Base-by-base conservation (phyloP, 495 filamentous ascomycete species). In the Penicillium daleae region DNA sequence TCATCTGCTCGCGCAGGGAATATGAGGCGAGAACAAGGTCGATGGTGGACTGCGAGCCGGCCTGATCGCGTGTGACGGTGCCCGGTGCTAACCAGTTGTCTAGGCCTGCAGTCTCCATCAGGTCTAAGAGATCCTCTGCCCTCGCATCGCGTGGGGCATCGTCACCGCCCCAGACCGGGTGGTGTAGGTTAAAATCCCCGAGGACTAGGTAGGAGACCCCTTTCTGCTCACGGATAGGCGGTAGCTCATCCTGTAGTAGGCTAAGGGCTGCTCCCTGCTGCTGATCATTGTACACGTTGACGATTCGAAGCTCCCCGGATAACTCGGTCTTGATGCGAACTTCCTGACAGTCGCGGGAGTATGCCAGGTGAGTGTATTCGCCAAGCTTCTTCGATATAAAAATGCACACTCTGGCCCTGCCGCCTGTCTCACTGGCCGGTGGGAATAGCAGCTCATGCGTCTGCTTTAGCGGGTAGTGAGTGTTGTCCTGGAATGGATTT, bases 181-280 rank as follows among this genome's bases (percentile, higher is more conserved):
- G 53, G 35, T 70, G 57, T 15, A 68, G 55, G 37, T 74, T 74
- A n/a, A 71, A 68, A 54, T 74, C 69, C 19, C 66, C 67, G 1
- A 74, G 6, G 4, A 74, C 19, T 6, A 71, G 40, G 48, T 59
- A 46, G 6, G 24, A 61, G 35, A 49, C 31, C 10, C 42, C 42
- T 13, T 61, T 55, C 2, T 48, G 17, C 2, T 53, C 42, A 0
- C 44, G n/a, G 3, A 37, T 19, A n/a, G 46, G 57, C 13, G 60
- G 37, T 10, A 48, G 12, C 9, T 0, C 10, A 2, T 26, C 21
- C 17, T 29, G 24, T 37, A 54, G 55, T 8, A 12, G 15, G 1
- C 7, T 13, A 1, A 54, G 21, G 10, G 61, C 32, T 17, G 46
- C 56, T 26, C 21, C 13, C 6, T 59, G 44, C 6, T 35, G 9